Base-by-base conservation (phyloP, 2,329 filamentous ascomycete species). In the Trichoderma asperellum region DNA sequence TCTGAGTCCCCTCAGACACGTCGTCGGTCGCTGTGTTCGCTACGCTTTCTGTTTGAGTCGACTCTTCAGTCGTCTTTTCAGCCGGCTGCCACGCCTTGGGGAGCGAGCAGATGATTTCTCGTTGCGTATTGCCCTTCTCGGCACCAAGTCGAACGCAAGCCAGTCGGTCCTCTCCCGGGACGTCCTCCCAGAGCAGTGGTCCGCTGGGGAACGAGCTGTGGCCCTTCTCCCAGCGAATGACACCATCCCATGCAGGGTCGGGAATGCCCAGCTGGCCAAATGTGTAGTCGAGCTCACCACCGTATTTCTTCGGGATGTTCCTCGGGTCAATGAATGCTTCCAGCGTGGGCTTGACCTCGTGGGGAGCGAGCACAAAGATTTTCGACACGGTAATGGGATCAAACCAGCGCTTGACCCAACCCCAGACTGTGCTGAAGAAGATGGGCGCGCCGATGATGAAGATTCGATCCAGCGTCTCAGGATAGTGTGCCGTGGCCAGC, bases 381-480 rank as follows among this genome's bases (percentile, higher is more conserved):
- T 98, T 98, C 75, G 93, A 96, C 3, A 94, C 92, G 40, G 95
- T 97, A 71, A 94, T 93, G 7, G 94, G 94, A 81, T 94, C 92
- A 76, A 97, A 97, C 94, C 94, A 97, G 76, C 92, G 91, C 85
- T 97, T 97, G 81, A 97, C 87, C 93, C 94, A 97, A 73, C 92
- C 89, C 94, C 94, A 95, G 70, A 97, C 92, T 2, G 93, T 97
- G 61, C 92, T 91, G 83, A 97, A 97, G 86, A 97, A 97, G 57
- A 87, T 83, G 8, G 95, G 95, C 0, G 95, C 95, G 71, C 94
- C 94, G 72, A 97, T 93, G 76, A 98, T 91, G 71, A 84, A 85
- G 74, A 85, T 84, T 47, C 82, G 75, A 70, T 81, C 95, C 61
- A 97, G 83, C 0, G 94, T 98, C 82, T 98, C 95, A 0, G 95